Evolutionary conservation across 2,329 filamentous ascomycete species (phyloP).

Genomic region (Fusarium tuaranense): DNA sequence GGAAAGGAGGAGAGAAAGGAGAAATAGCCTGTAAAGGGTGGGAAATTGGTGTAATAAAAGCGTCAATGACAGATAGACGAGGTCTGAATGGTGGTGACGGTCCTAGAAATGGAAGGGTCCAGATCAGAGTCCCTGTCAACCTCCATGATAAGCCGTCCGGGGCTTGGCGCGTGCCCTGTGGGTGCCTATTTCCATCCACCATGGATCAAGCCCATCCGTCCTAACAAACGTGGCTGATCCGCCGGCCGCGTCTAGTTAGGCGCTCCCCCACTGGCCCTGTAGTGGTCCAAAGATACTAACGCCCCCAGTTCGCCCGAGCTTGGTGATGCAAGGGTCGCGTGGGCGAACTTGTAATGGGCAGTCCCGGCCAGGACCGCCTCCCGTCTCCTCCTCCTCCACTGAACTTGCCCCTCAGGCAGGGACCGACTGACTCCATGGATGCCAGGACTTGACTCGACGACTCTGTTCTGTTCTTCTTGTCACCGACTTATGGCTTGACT

Average conservation of each 20-base stretch:
- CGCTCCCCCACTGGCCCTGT: constrained; percentile 1
- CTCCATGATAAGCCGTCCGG: constrained; percentile 24
- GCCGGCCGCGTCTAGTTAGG: not conserved
- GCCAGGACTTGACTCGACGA: constrained; percentile 19
- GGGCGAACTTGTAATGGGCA: constrained; percentile 21
- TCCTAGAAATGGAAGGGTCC: constrained; percentile 14
- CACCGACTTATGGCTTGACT: not conserved
- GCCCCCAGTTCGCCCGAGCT: not conserved
- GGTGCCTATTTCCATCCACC: not conserved
- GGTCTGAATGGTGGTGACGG: not conserved
- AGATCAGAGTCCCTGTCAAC: constrained; percentile 31
- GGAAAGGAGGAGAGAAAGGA: not conserved
- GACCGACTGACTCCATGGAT: constrained; percentile 19
- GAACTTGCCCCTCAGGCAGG: constrained; percentile 26
- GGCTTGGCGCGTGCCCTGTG: constrained; percentile 18
- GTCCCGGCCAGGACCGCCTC: not conserved
- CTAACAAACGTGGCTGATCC: not conserved
- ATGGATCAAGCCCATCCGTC: not conserved
- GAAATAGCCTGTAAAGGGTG: not conserved
- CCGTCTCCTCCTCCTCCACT: constrained; percentile 23
- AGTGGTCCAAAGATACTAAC: not conserved
- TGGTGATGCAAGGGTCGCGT: constrained; percentile 37
- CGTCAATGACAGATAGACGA: constrained; percentile 13
- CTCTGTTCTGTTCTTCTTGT: not conserved
- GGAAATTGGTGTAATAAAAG: constrained; percentile 2